phyloP scores from a whole-genome alignment of 192 early-diverging fungal genomes.

The Borealophlyctis nickersoniae region DNA sequence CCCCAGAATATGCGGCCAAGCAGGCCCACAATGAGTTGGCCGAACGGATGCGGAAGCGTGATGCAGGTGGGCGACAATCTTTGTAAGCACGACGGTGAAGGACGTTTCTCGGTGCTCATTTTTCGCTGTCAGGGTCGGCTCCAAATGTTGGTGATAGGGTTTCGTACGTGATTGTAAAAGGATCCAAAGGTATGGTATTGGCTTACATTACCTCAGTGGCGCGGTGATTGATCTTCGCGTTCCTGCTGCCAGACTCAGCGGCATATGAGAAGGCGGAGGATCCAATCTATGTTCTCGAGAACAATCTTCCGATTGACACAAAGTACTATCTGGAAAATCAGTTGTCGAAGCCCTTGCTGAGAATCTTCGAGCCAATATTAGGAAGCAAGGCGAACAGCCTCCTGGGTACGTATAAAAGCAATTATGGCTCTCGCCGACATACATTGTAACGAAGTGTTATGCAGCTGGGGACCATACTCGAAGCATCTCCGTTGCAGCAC shows the following conservation, averaged over 20 bases:
- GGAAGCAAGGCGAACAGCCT: slow-evolving; percentile 78
- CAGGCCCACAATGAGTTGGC: slow-evolving; percentile 97
- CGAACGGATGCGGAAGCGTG: slow-evolving; percentile 91
- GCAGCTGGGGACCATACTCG: slow-evolving; percentile 51
- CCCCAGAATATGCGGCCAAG: slow-evolving; percentile 83
- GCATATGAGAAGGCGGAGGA: slow-evolving; percentile 98
- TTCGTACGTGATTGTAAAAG: slow-evolving; percentile 92
- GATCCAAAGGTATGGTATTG: slow-evolving; percentile 50
- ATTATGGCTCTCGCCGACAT: not conserved
- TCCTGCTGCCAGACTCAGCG: slow-evolving; percentile 53
- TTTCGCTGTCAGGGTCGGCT: slow-evolving; percentile 63
- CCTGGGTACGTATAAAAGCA: slow-evolving; percentile 56
- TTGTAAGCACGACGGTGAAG: not conserved
- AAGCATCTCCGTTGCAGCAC: slow-evolving; percentile 82
- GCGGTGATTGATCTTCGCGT: not conserved
- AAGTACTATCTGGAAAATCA: slow-evolving; percentile 97
- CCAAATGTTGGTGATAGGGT: slow-evolving; percentile 95
- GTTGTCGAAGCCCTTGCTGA: slow-evolving; percentile 83
- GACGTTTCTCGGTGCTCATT: not conserved
- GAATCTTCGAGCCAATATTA: slow-evolving; percentile 96
- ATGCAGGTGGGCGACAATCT: slow-evolving; percentile 55
- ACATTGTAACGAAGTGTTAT: not conserved
- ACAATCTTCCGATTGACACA: slow-evolving; percentile 96
- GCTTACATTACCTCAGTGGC: not conserved
- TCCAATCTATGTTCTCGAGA: slow-evolving; percentile 96